phyloP scores from a whole-genome alignment of 768 basidiomycete species.

The Megacollybia marginata region DNA sequence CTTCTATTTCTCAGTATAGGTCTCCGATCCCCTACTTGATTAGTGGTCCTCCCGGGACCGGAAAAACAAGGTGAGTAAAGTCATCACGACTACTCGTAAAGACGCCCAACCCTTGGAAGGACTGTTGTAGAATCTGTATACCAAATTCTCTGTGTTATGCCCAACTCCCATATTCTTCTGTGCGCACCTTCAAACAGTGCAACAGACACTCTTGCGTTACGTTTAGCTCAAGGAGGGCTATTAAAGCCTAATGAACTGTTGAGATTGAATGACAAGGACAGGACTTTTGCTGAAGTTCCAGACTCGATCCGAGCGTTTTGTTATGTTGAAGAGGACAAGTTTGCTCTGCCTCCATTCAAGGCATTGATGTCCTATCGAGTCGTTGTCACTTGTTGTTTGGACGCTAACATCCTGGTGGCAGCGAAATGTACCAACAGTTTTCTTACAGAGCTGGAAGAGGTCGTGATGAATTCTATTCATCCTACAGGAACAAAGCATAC shows the following conservation, averaged over 20 bases:
- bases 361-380: constrained; percentile 39
- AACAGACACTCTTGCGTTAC: constrained; percentile 38
- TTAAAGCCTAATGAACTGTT: constrained; percentile 37
- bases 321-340: constrained; percentile 39
- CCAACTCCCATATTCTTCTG: constrained; percentile 39
- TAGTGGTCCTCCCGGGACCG: constrained; percentile 44
- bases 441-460: constrained; percentile 32
- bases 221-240: constrained; percentile 23
- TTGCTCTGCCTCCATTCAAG: constrained; percentile 38
- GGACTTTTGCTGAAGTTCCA: constrained; percentile 45
- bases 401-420: constrained; percentile 35
- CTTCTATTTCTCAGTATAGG: constrained; percentile 33
- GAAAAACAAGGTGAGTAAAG: constrained; percentile 37
- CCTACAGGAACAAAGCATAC: constrained; percentile 23
- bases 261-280: constrained; percentile 38
- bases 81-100: background rate
- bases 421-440: constrained; percentile 37
- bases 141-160: constrained; percentile 39
- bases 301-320: constrained; percentile 37
- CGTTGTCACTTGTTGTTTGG: constrained; percentile 38
- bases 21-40: constrained; percentile 42
- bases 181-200: constrained; percentile 47
- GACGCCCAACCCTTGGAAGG: constrained; percentile 14
- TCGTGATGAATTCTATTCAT: constrained; percentile 29
- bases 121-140: constrained; percentile 43